A percentile compares a stretch with the other conserved stretches of the same genome.
These are phyloP conservation scores for Beta lomatogona DNA, from an alignment of 179 eudicot species.

Conservation along the genomic window DNA sequence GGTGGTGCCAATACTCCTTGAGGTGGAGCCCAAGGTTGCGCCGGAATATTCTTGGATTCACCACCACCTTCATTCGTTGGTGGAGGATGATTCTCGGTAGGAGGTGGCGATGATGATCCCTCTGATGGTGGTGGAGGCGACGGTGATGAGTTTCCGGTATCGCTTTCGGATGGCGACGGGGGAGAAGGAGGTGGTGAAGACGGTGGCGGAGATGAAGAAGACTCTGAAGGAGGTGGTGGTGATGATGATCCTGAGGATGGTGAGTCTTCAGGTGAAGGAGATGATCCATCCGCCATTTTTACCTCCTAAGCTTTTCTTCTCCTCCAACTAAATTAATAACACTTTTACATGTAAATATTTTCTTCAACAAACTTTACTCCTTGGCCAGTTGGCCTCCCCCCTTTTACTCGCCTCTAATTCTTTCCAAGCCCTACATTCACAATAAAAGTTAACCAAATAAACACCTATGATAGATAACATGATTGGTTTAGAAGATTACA, in stretches of 20 bases:
- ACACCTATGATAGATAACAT: no score
- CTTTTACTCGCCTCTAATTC: constrained; percentile 22
- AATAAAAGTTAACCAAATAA: not conserved
- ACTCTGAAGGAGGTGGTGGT: not conserved
- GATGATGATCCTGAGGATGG: constrained; percentile 7
- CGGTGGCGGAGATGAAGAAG: constrained; percentile 19
- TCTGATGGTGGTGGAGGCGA: constrained; percentile 9
- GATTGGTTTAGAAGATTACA: no score
- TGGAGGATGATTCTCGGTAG: not conserved
- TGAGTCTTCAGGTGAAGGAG: constrained; percentile 28
- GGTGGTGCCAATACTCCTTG: not conserved
- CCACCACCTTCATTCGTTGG: not conserved
- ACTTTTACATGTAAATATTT: constrained; percentile 23
- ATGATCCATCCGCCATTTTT: constrained; percentile 25
- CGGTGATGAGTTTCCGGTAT: no score
- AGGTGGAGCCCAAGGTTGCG: constrained; percentile 22
- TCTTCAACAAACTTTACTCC: constrained; percentile 12
- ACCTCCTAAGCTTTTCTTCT: constrained; percentile 12
- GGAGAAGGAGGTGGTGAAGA: constrained; percentile 15
- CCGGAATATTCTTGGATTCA: not conserved
- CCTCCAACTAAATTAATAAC: not conserved
- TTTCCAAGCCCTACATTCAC: constrained; percentile 22
- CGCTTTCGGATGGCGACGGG: not conserved
- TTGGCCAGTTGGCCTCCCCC: constrained; percentile 32
- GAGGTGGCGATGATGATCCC: not conserved